Percentiles rank a stretch among this genome's conserved stretches.
These are phyloP conservation scores for Phytophthora boehmeriae DNA, from an alignment of 352 stramenopile genomes.

Conservation along the genomic window DNA sequence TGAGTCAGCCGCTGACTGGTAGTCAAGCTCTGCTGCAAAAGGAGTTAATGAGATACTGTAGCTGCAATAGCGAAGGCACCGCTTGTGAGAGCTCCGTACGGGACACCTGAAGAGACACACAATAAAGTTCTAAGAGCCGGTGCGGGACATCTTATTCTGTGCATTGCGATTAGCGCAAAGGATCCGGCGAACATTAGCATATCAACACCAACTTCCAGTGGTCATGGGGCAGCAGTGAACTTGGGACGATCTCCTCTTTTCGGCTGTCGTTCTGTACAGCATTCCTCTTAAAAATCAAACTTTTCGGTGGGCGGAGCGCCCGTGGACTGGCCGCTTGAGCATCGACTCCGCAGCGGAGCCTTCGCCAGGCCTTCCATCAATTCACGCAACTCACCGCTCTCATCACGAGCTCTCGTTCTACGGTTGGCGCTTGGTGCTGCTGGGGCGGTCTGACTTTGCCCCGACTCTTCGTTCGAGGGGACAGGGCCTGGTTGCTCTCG, in stretches of 20 bases:
- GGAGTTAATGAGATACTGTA: background rate
- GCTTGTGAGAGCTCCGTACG: no score
- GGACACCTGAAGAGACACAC: background rate
- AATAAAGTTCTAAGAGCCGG: background rate
- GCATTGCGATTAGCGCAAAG: background rate
- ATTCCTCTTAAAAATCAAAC: slow-evolving; percentile 43
- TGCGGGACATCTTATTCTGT: background rate
- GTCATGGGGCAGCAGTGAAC: background rate
- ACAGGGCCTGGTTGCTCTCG: slow-evolving; percentile 12
- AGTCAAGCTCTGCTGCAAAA: no score
- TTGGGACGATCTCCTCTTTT: background rate
- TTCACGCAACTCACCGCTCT: slow-evolving; percentile 64
- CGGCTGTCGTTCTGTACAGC: background rate
- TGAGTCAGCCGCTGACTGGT: background rate
- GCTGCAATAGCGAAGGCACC: no score
- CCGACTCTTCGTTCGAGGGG: slow-evolving; percentile 36
- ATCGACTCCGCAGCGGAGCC: slow-evolving; percentile 50
- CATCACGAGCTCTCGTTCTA: slow-evolving; percentile 34
- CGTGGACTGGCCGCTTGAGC: slow-evolving; percentile 58
- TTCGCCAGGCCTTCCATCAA: slow-evolving; percentile 60
- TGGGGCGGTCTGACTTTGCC: slow-evolving; percentile 10
- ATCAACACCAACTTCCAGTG: background rate
- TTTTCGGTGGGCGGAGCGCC: slow-evolving; percentile 58
- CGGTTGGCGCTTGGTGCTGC: background rate
- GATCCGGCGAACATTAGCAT: background rate